Evolutionary conservation across 768 basidiomycete genomes (phyloP), one percentile per base, ranked within the genome.

Genomic region (Amanita polypyramis): DNA sequence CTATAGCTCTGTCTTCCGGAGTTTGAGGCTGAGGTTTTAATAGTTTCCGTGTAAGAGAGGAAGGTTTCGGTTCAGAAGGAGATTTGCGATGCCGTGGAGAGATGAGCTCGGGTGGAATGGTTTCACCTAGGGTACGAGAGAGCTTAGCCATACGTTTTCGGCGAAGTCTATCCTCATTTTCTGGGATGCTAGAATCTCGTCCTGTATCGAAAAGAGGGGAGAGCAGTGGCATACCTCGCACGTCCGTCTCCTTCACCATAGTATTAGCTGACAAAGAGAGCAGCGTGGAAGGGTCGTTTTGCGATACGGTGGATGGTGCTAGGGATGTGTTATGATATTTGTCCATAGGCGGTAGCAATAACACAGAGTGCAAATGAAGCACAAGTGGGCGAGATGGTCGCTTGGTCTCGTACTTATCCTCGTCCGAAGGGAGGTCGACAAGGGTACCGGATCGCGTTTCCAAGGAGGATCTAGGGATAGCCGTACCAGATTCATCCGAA

Each of bases 61-160:
- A n/a, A 17, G 1, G 43, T n/a, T n/a, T 11, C 6, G 43, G 32
- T 29, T 44, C 43, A 7, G 43, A 44, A 8, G 32, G 34, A 10
- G 44, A 45, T 27, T 25, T 36, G 2, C 36, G 44, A 11, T 45
- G 32, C 21, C 15, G 34, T 12, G 33, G 34, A 23, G 69, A 63
- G 37, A 78, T 65, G 27, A 78, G 70, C 49, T 75, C 74, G 1
- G 69, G 53, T 14, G 76, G 76, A 11, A 78, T 60, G 45, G 66
- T 67, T 58, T 76, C 76, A 30, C 76, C 76, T 4, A 78, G 66
- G 27, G 74, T 74, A 12, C 74, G 70, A 1, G 63, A 58, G 23
- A 78, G 70, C 60, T 76, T 76, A 11, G 70, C 73, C 61, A 78
- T 67, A 36, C 69, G 59, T 33, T 53, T 60, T 14, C 57, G 67